Conservation (phyloP, 2,329 filamentous ascomycete genomes). For the Hymenoscyphus albidus region DNA sequence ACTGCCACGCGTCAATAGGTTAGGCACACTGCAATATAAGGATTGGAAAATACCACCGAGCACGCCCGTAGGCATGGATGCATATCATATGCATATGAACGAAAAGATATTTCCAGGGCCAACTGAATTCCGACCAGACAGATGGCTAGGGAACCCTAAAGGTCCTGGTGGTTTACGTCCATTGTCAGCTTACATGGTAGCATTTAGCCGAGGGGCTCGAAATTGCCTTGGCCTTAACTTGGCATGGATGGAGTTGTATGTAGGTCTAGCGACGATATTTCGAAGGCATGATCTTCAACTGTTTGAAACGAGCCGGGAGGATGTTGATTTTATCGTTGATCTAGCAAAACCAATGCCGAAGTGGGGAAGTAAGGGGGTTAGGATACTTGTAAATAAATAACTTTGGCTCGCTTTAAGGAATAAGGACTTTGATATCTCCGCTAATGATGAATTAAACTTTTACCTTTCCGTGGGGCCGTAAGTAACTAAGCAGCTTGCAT, state of each 20-base stretch:
- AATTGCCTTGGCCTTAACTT: constrained; percentile 14
- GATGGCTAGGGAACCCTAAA: neutral
- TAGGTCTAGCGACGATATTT: constrained; percentile 8
- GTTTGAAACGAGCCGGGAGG: neutral
- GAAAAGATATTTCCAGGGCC: constrained; percentile 15
- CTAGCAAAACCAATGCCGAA: no score
- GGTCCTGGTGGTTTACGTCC: neutral
- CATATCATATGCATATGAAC: neutral
- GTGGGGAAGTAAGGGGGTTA: no score
- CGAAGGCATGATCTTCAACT: constrained; percentile 10
- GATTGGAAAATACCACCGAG: no score
- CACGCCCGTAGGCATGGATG: neutral
- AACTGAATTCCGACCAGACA: neutral
- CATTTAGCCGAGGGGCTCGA: constrained; percentile 13
- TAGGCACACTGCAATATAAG: no score
- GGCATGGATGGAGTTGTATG: constrained; percentile 12
- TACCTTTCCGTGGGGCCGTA: no score
- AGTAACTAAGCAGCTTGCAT: no score
- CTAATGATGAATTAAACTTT: no score
- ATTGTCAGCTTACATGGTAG: constrained; percentile 28
- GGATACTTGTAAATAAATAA: no score
- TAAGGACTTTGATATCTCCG: no score
- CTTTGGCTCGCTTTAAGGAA: no score
- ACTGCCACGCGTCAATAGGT: no score
- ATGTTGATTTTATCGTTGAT: no score